Conservation (phyloP, 129 eudicot genomes). For the Calendula officinalis region DNA sequence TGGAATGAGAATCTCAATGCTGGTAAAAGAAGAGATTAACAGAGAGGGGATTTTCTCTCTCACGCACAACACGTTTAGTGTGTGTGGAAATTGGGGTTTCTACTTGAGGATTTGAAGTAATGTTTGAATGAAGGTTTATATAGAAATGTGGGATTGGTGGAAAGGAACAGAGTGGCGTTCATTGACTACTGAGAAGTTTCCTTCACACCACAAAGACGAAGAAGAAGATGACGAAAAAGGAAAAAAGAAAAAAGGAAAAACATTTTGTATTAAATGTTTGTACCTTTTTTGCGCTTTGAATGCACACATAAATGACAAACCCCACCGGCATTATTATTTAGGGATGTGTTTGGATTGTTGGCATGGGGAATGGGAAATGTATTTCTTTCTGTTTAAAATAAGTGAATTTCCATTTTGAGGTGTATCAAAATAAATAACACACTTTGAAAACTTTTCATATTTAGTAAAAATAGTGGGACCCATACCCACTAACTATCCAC, state of each 20-base stretch:
- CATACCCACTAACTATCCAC: too few relatives aligned
- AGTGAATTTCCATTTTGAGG: too few relatives aligned
- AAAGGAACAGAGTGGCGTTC: constrained; percentile 7
- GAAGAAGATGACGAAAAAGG: constrained; percentile 5
- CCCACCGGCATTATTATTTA: neutral
- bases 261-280: neutral
- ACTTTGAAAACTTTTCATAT: too few relatives aligned
- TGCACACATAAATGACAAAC: neutral
- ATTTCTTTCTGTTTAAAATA: too few relatives aligned
- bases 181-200: constrained; percentile 18
- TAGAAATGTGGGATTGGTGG: constrained; percentile 11
- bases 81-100: constrained; percentile 10
- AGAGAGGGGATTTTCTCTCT: constrained; percentile 11
- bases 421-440: too few relatives aligned
- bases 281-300: constrained; percentile 8
- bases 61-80: constrained; percentile 20
- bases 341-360: too few relatives aligned
- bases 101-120: constrained; percentile 24
- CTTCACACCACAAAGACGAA: neutral
- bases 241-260: neutral
- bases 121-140: constrained; percentile 9
- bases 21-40: constrained; percentile 1
- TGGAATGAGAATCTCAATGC: constrained; percentile 33
- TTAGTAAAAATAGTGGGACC: too few relatives aligned
- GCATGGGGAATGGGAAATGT: too few relatives aligned